A percentile compares a stretch with the other conserved stretches of the same genome.
Conservation (phyloP, 768 basidiomycete species). For the Calocera cornea region DNA sequence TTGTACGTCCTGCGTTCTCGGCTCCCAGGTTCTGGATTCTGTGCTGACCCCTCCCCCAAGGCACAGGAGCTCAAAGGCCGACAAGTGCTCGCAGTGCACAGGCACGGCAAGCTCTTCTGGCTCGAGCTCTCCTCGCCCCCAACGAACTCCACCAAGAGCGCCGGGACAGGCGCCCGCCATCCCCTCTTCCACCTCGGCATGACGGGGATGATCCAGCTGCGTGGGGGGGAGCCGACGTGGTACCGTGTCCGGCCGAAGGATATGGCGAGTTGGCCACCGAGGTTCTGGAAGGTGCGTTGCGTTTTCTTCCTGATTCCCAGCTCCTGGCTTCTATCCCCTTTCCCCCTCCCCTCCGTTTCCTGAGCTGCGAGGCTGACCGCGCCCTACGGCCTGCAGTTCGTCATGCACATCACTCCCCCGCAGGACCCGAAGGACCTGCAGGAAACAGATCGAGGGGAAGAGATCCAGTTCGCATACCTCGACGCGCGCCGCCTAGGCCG, state of each 20-base stretch:
- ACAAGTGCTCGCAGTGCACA: conserved; percentile 22
- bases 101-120: conserved; percentile 35
- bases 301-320: neutral
- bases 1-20: conserved; percentile 36
- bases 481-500: conserved; percentile 61
- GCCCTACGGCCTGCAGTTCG: conserved; percentile 43
- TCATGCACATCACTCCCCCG: conserved; percentile 42
- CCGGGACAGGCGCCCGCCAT: conserved; percentile 31
- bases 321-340: too few relatives aligned
- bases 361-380: too few relatives aligned
- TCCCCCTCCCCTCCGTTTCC: too few relatives aligned
- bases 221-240: conserved; percentile 35
- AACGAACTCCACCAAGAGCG: too few relatives aligned
- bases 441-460: conserved; percentile 27
- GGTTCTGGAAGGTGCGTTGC: conserved; percentile 43
- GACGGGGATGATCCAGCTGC: conserved; percentile 71
- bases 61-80: conserved; percentile 35
- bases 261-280: conserved; percentile 45
- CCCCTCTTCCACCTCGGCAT: conserved; percentile 74
- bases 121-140: conserved; percentile 32
- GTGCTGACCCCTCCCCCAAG: conserved; percentile 24
- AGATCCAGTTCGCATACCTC: conserved; percentile 40
- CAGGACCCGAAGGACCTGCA: conserved; percentile 23
- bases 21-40: conserved; percentile 8
- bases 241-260: conserved; percentile 37